phyloP scores from a whole-genome alignment of 2,329 filamentous ascomycete genomes.

The Trematosphaeria pertusa region DNA sequence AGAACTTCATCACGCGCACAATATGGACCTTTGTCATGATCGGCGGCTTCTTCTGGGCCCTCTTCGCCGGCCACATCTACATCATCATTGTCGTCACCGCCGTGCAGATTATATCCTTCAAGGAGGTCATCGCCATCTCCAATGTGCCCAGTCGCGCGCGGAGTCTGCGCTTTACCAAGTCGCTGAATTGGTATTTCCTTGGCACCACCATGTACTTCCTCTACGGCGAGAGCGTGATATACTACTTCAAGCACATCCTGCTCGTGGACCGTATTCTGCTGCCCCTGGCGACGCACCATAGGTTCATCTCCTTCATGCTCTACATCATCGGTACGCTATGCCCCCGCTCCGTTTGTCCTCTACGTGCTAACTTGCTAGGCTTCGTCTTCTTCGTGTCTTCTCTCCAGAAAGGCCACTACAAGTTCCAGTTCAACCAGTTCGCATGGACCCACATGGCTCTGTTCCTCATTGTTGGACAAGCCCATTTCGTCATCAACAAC shows the following conservation, averaged over 20 bases:
- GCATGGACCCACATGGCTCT: slow-evolving; percentile 99
- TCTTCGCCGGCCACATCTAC: slow-evolving; percentile 98
- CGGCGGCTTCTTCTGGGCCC: slow-evolving; percentile 83
- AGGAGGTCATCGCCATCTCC: slow-evolving; percentile 97
- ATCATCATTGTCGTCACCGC: slow-evolving; percentile 92
- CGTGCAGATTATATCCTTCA: slow-evolving; percentile 96
- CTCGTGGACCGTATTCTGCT: slow-evolving; percentile 91
- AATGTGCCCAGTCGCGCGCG: slow-evolving; percentile 92
- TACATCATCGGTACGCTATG: slow-evolving; percentile 82
- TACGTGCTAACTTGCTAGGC: slow-evolving; percentile 62
- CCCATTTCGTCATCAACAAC: slow-evolving; percentile 99
- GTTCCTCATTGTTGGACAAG: slow-evolving; percentile 96
- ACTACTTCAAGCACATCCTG: slow-evolving; percentile 99
- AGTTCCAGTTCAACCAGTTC: slow-evolving; percentile 98
- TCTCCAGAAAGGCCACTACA: slow-evolving; percentile 93
- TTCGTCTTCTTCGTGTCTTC: slow-evolving; percentile 98
- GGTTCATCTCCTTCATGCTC: slow-evolving; percentile 98
- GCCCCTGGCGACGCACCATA: slow-evolving; percentile 93
- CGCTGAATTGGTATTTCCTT: slow-evolving; percentile 98
- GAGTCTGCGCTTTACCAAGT: slow-evolving; percentile 91
- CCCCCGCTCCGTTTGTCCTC: too few relatives aligned
- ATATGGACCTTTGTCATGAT: slow-evolving; percentile 99
- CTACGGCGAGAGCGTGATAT: slow-evolving; percentile 98
- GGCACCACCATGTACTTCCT: slow-evolving; percentile 99
- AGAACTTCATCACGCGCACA: slow-evolving; percentile 94